phyloP scores from a whole-genome alignment of 208 protist species.

The Porcisia hertigi region DNA sequence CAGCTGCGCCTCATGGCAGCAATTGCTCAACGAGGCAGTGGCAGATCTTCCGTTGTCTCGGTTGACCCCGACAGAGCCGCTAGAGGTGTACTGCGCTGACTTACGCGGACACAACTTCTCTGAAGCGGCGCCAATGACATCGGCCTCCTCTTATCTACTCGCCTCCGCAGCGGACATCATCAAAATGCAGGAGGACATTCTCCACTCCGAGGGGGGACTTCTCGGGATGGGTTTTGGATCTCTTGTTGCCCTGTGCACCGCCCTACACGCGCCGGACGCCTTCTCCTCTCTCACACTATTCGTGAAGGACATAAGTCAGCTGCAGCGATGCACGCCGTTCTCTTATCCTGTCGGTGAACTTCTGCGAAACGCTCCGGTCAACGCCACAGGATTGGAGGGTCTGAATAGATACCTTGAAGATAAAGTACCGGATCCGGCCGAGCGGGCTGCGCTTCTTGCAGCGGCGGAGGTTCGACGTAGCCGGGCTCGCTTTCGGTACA shows the following conservation, averaged over 20 bases:
- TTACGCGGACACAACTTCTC: slow-evolving; percentile 80
- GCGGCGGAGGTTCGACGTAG: slow-evolving; percentile 37
- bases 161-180: slow-evolving; percentile 65
- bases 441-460: slow-evolving; percentile 63
- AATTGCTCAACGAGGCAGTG: slow-evolving; percentile 51
- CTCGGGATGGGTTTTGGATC: slow-evolving; percentile 77
- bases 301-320: slow-evolving; percentile 46
- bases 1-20: slow-evolving; percentile 58
- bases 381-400: slow-evolving; percentile 24
- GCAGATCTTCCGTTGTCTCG: slow-evolving; percentile 44
- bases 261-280: slow-evolving; percentile 53
- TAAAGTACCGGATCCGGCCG: slow-evolving; percentile 41
- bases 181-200: slow-evolving; percentile 51
- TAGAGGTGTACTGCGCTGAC: slow-evolving; percentile 83
- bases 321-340: slow-evolving; percentile 44
- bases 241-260: slow-evolving; percentile 60
- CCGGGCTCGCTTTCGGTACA: slow-evolving; percentile 43
- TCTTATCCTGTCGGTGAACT: slow-evolving; percentile 32
- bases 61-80: slow-evolving; percentile 50
- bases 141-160: slow-evolving; percentile 31
- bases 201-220: slow-evolving; percentile 43
- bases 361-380: slow-evolving; percentile 29
- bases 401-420: slow-evolving; percentile 49
- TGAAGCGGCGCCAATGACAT: slow-evolving; percentile 18
- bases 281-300: slow-evolving; percentile 70